Percentiles rank a stretch among this genome's conserved stretches.
Evolutionary conservation across 257 asterid genomes (phyloP).

Genomic region (Petrea volubilis): DNA sequence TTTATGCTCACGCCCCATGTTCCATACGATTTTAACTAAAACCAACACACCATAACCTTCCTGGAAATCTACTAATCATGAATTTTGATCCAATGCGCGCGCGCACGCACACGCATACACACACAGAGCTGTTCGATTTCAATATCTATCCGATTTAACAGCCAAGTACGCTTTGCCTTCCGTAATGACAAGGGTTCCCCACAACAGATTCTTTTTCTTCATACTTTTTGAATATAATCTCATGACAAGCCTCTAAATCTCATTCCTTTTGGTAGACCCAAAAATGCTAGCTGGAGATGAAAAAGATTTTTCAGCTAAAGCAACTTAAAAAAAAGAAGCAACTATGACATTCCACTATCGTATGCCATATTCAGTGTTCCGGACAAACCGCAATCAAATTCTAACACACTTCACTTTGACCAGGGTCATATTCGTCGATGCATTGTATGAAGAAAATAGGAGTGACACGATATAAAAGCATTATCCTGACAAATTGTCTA

Average conservation of each 20-base stretch:
- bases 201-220: background rate
- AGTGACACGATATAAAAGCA: background rate
- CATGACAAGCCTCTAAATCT: background rate
- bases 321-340: conserved; percentile 7
- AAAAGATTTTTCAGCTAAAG: background rate
- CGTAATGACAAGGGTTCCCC: background rate
- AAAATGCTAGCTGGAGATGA: background rate
- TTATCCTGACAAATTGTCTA: background rate
- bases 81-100: background rate
- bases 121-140: too few relatives aligned
- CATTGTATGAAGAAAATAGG: background rate
- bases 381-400: background rate
- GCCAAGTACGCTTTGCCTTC: background rate
- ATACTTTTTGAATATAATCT: background rate
- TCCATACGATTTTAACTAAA: background rate
- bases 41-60: conserved; percentile 3
- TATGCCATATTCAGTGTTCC: background rate
- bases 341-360: background rate
- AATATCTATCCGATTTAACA: background rate
- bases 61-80: background rate
- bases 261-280: background rate
- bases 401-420: background rate
- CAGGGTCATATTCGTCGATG: background rate
- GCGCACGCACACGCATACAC: too few relatives aligned
- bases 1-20: background rate